Percentiles rank a stretch among this genome's conserved stretches.
Evolutionary conservation across 176 grass and related monocot species (phyloP).

Genomic region (Themeda triandra): DNA sequence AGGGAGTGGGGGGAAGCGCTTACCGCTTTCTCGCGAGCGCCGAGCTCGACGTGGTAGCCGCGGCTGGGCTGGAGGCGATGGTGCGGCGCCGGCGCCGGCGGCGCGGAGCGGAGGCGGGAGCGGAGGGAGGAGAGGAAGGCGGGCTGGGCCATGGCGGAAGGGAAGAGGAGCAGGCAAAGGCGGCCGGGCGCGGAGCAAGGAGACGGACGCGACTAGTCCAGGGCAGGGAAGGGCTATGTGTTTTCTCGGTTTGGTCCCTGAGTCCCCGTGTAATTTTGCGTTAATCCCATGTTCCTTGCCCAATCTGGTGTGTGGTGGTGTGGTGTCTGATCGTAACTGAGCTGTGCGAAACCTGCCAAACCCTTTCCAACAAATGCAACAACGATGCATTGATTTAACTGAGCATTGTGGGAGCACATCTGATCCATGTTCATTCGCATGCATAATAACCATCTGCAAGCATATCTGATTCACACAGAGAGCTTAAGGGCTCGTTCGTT

Average conservation of each 20-base stretch:
- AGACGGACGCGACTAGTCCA: background rate
- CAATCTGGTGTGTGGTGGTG: no score
- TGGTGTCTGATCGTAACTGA: no score
- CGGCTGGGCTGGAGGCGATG: constrained; percentile 39
- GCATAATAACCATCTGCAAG: background rate
- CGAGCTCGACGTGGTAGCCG: constrained; percentile 72
- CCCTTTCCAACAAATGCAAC: no score
- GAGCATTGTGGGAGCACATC: background rate
- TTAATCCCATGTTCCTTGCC: background rate
- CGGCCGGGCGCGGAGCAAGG: background rate
- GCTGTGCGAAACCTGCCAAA: no score
- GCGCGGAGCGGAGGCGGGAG: constrained; percentile 28
- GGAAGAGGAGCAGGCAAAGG: background rate
- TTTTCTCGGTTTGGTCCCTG: constrained; percentile 1
- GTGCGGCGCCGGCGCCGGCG: background rate
- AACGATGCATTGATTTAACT: background rate
- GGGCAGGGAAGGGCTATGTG: background rate
- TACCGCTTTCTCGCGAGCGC: constrained; percentile 78
- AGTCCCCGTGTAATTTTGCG: background rate
- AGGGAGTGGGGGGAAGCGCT: background rate
- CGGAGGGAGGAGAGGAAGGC: constrained; percentile 48
- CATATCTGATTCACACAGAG: background rate
- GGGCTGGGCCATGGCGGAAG: constrained; percentile 46
- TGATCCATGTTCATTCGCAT: background rate
- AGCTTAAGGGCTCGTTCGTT: no score